A percentile compares a stretch with the other conserved stretches of the same genome.
phyloP scores from a whole-genome alignment of 106 monocot genomes.

The Apostasia ramifera region DNA sequence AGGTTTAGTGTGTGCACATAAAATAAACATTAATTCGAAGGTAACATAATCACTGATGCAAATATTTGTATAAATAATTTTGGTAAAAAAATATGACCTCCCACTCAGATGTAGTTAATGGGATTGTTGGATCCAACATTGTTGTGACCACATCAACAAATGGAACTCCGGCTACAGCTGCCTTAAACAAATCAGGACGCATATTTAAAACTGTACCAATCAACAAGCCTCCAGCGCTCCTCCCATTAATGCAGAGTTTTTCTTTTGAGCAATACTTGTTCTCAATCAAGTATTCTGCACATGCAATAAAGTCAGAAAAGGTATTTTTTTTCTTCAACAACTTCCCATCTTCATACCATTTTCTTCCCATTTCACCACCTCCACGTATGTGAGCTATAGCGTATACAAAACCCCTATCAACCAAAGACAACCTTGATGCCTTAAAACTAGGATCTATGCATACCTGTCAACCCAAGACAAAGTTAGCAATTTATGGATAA shows the following conservation, averaged over 20 bases:
- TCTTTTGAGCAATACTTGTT: conserved; percentile 80
- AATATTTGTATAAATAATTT: not conserved
- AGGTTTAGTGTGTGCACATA: not conserved
- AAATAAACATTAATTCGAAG: not conserved
- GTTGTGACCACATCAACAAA: conserved; percentile 97
- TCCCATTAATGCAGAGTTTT: conserved; percentile 82
- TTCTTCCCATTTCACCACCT: conserved; percentile 87
- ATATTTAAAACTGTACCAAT: conserved; percentile 93
- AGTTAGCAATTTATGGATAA: not conserved
- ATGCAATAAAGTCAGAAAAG: conserved; percentile 84
- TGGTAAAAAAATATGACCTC: conserved; percentile 45
- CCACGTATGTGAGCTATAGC: conserved; percentile 89
- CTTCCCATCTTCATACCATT: conserved; percentile 94
- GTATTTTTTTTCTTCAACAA: conserved; percentile 67
- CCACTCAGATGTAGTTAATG: conserved; percentile 93
- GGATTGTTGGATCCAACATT: conserved; percentile 96
- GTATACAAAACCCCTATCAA: conserved; percentile 79
- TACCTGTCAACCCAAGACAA: conserved; percentile 26
- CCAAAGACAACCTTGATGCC: conserved; percentile 50
- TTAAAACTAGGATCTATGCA: conserved; percentile 76
- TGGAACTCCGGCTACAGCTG: conserved; percentile 86
- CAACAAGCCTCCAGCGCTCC: conserved; percentile 96
- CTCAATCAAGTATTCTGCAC: conserved; percentile 85
- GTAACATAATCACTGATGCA: not conserved
- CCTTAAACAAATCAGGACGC: conserved; percentile 94